Conservation (phyloP, 2,329 filamentous ascomycete species). For the Apiospora saccharicola region DNA sequence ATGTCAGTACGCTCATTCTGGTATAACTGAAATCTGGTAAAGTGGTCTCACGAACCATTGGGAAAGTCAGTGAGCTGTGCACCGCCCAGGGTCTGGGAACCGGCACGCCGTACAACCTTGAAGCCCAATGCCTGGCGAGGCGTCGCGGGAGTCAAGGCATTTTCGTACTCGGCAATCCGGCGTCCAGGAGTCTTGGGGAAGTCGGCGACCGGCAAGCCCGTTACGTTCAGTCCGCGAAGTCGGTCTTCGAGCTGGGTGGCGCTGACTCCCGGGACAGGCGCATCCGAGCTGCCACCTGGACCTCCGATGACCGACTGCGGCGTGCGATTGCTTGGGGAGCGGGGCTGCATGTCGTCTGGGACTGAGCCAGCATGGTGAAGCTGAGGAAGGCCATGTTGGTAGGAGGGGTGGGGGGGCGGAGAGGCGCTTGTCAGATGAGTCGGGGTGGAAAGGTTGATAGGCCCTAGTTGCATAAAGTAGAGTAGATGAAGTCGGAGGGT, state of each 20-base stretch:
- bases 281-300: conserved; percentile 29
- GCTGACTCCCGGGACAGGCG: conserved; percentile 30
- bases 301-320: conserved; percentile 5
- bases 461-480: conserved; percentile 72
- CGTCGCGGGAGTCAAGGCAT: conserved; percentile 57
- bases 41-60: conserved; percentile 72
- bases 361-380: conserved; percentile 50
- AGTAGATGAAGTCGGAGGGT: conserved; percentile 44
- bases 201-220: conserved; percentile 37
- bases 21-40: conserved; percentile 24
- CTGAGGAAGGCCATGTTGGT: conserved; percentile 65
- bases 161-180: conserved; percentile 68
- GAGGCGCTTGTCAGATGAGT: conserved; percentile 42
- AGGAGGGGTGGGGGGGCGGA: conserved; percentile 42
- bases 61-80: conserved; percentile 69
- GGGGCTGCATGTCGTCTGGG: conserved; percentile 43
- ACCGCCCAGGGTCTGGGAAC: conserved; percentile 45
- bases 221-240: conserved; percentile 60
- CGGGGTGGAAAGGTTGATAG: conserved; percentile 45
- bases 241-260: conserved; percentile 53
- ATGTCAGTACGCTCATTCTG: conserved; percentile 16
- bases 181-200: conserved; percentile 52
- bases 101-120: conserved; percentile 60
- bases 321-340: conserved; percentile 32
- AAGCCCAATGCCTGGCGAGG: conserved; percentile 60